A percentile compares a stretch with the other conserved stretches of the same genome.
These are phyloP conservation scores for Ascochyta clinopodiicola DNA, from an alignment of 2,329 filamentous ascomycete species.

Conservation along the genomic window DNA sequence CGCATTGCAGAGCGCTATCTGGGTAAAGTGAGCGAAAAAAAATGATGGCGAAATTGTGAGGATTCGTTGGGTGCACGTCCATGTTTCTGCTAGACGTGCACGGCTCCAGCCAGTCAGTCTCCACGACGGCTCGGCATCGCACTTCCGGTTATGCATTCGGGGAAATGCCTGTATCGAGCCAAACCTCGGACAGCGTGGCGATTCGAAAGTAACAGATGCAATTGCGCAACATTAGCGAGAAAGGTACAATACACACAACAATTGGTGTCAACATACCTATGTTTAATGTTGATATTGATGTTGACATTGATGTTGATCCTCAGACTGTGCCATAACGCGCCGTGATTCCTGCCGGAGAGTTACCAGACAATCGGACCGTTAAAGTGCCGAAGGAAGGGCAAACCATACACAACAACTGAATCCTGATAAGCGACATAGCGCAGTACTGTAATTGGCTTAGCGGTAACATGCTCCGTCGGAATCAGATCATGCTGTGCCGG, in stretches of 20 bases:
- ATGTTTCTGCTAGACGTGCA: not conserved
- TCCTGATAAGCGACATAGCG: not conserved
- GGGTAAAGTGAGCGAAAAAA: not conserved
- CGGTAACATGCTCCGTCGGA: not conserved
- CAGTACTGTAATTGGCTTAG: not conserved
- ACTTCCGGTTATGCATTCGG: conserved; percentile 3
- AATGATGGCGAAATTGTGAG: conserved; percentile 1
- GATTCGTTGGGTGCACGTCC: not conserved
- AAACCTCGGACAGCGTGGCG: not conserved
- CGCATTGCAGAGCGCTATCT: not conserved
- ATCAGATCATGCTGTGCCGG: not conserved
- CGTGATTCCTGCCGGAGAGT: not conserved
- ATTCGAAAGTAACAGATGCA: too few relatives aligned
- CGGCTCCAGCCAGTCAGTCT: conserved; percentile 4
- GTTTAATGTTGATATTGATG: not conserved
- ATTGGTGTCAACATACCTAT: not conserved
- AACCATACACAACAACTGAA: not conserved
- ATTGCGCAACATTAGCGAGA: not conserved
- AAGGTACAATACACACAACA: too few relatives aligned
- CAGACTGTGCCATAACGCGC: not conserved
- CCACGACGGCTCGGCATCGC: conserved; percentile 7
- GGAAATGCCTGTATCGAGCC: conserved; percentile 3
- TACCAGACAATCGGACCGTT: conserved; percentile 9
- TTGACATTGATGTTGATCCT: not conserved
- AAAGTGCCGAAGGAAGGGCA: not conserved